Percentiles rank a stretch among this genome's conserved stretches.
These are phyloP conservation scores for Crithidia bombi DNA, from an alignment of 208 protist species.

Conservation along the genomic window DNA sequence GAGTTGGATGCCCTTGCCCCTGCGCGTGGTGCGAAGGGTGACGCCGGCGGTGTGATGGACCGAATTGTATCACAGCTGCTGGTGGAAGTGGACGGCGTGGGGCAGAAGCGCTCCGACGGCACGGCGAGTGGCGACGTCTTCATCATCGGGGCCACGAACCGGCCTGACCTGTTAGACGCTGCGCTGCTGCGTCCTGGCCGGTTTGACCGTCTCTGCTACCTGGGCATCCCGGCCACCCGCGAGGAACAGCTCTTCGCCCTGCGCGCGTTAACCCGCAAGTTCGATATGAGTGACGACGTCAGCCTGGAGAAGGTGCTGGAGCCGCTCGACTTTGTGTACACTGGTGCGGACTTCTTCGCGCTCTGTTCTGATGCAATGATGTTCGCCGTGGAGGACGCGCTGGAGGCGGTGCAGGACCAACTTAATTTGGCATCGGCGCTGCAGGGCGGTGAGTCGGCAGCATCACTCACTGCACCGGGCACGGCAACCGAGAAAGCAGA, in stretches of 20 bases:
- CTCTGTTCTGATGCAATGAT: conserved; percentile 96
- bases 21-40: conserved; percentile 84
- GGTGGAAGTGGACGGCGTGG: conserved; percentile 90
- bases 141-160: conserved; percentile 93
- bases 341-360: conserved; percentile 96
- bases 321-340: conserved; percentile 86
- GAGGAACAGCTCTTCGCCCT: conserved; percentile 85
- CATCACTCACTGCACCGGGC: neutral
- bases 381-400: conserved; percentile 90
- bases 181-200: conserved; percentile 92
- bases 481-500: conserved; percentile 8
- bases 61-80: conserved; percentile 94
- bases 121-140: conserved; percentile 85
- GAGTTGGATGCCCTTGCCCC: conserved; percentile 92
- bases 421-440: neutral
- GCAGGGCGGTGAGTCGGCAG: neutral
- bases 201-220: conserved; percentile 91
- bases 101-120: conserved; percentile 75
- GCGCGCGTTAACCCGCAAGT: conserved; percentile 85
- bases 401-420: conserved; percentile 41
- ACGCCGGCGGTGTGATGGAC: conserved; percentile 93
- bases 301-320: conserved; percentile 59
- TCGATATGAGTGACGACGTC: conserved; percentile 72
- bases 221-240: conserved; percentile 77
- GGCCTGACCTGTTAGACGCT: conserved; percentile 92